Conservation (phyloP, 2,329 filamentous ascomycete species). For the Colletotrichum cordylinicola region DNA sequence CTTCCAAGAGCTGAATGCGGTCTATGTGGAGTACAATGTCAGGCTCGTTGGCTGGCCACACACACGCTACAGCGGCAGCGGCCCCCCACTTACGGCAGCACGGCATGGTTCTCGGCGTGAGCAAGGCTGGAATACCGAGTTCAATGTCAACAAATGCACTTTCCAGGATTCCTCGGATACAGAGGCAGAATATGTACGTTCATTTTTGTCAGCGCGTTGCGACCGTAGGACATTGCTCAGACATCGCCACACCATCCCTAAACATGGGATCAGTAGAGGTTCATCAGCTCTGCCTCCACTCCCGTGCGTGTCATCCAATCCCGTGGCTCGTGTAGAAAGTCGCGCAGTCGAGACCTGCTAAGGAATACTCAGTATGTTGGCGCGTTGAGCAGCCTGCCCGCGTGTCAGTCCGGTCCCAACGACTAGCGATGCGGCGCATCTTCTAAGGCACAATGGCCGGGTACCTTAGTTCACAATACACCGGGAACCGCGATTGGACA, state of each 20-base stretch:
- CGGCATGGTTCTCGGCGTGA: background rate
- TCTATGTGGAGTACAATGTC: background rate
- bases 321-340: background rate
- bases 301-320: background rate
- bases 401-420: background rate
- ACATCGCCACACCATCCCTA: background rate
- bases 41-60: background rate
- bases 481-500: background rate
- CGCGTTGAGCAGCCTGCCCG: background rate
- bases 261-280: background rate
- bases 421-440: background rate
- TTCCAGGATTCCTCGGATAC: background rate
- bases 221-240: background rate
- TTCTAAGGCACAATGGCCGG: background rate
- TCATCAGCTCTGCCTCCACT: background rate
- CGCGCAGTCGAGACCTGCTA: background rate
- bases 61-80: background rate
- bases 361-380: background rate
- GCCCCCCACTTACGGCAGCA: background rate
- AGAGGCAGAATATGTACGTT: background rate
- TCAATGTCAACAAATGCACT: background rate
- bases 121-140: background rate
- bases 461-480: background rate
- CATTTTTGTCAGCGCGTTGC: background rate
- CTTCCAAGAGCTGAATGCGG: background rate